Evolutionary conservation across 495 filamentous ascomycete genomes (phyloP).

Genomic region (Neurospora terricola): DNA sequence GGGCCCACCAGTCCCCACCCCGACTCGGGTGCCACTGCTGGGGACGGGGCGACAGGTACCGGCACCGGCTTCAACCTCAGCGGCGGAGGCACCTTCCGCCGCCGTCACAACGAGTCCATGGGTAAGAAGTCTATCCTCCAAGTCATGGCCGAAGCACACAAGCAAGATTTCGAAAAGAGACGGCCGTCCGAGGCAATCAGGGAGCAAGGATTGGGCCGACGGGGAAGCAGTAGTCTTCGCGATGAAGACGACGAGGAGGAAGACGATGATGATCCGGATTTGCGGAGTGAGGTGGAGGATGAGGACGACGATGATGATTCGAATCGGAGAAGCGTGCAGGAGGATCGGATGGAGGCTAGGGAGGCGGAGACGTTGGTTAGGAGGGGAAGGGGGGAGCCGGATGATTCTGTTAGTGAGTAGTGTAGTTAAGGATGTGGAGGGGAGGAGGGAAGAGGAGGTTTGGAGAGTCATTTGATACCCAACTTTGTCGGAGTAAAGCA

Average conservation of each 20-base stretch:
- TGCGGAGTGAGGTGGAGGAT: conserved; percentile 12
- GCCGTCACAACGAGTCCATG: conserved; percentile 15
- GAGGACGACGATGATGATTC: conserved; percentile 22
- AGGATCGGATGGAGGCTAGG: conserved; percentile 16
- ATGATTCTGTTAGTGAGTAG: not conserved
- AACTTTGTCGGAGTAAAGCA: not conserved
- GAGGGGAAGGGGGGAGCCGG: not conserved
- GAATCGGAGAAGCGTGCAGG: conserved; percentile 16
- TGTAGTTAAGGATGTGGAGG: not conserved
- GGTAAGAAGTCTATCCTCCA: conserved; percentile 43
- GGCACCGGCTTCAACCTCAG: not conserved
- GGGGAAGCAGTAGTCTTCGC: not conserved
- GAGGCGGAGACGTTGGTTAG: conserved; percentile 8
- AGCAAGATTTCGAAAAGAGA: conserved; percentile 78
- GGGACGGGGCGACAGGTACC: not conserved
- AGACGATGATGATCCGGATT: conserved; percentile 2
- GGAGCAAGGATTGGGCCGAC: not conserved
- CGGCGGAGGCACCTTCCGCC: conserved; percentile 24
- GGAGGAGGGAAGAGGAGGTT: not conserved
- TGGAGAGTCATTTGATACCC: not conserved
- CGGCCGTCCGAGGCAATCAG: conserved; percentile 31
- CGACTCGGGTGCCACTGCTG: not conserved
- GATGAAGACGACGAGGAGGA: conserved; percentile 4
- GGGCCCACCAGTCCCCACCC: not conserved
- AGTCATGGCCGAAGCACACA: conserved; percentile 64